Percentiles rank a stretch among this genome's conserved stretches.
Conservation (phyloP, 306 rosid species). For the Betula pendula region DNA sequence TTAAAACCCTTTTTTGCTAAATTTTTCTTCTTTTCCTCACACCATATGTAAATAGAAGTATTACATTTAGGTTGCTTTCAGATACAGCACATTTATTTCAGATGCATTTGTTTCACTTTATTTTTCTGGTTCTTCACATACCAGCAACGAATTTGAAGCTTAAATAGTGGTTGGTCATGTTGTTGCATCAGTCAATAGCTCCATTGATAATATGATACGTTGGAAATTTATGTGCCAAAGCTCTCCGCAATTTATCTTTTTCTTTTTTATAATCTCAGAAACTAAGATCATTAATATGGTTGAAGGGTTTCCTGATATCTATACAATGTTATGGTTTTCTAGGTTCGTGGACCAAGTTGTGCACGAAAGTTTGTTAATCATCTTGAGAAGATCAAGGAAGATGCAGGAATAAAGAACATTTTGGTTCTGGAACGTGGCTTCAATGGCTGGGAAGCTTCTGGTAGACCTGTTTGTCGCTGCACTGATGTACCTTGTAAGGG, state of each 20-base stretch:
- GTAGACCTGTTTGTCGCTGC: conserved; percentile 90
- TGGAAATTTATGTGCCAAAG: background rate
- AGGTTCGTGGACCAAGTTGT: conserved; percentile 96
- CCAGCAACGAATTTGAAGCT: background rate
- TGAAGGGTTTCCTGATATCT: conserved; percentile 14
- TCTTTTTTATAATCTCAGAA: background rate
- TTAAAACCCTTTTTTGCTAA: background rate
- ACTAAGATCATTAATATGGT: background rate
- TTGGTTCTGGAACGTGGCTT: conserved; percentile 90
- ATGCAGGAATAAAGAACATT: conserved; percentile 69
- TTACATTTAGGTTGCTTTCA: background rate
- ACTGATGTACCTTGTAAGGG: conserved; percentile 59
- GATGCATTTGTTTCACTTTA: background rate
- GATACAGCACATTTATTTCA: background rate
- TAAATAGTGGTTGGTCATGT: background rate
- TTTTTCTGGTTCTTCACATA: background rate
- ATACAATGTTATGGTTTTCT: conserved; percentile 24
- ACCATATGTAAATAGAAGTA: background rate
- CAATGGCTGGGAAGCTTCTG: conserved; percentile 94
- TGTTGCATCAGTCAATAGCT: background rate
- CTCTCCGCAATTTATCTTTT: conserved; percentile 9
- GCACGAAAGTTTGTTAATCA: conserved; percentile 70
- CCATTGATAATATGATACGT: background rate
- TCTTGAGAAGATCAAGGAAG: conserved; percentile 70
- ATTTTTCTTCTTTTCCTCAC: background rate